Base-by-base conservation (phyloP, 163 green algal species). In the Chlorella variabilis region DNA sequence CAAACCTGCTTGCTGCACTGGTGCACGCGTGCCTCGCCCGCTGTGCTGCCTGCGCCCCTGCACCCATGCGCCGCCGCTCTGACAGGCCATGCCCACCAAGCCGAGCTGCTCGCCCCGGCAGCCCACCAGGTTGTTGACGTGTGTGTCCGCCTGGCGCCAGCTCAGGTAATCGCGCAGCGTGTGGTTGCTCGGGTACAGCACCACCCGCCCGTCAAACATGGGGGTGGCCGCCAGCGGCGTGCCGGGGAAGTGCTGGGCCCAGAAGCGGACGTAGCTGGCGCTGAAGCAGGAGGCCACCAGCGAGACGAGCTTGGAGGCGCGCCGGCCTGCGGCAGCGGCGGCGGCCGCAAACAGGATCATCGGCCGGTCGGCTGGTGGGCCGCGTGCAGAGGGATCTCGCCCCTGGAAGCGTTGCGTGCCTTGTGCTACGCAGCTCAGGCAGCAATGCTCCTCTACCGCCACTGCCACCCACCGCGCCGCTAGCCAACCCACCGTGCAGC, bases 41-140 rank as follows among this genome's bases (percentile, higher is more conserved):
- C n/a, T n/a, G n/a, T n/a, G n/a, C n/a, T n/a, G n/a, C n/a, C n/a
- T n/a, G n/a, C n/a, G n/a, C n/a, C n/a, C n/a, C n/a, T n/a, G n/a
- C n/a, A n/a, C n/a, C n/a, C n/a, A n/a, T n/a, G n/a, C n/a, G n/a
- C n/a, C n/a, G n/a, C n/a, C n/a, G n/a, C n/a, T n/a, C n/a, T n/a
- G n/a, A n/a, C n/a, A n/a, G n/a, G n/a, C n/a, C n/a, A n/a, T n/a
- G n/a, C n/a, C n/a, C n/a, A n/a, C n/a, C n/a, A n/a, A n/a, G n/a
- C n/a, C n/a, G n/a, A n/a, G n/a, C n/a, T n/a, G n/a, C n/a, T n/a
- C n/a, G n/a, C n/a, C n/a, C n/a, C n/a, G n/a, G n/a, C n/a, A n/a
- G n/a, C n/a, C n/a, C 54, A 94, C 92, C 87, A 95, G 93, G 86
- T 97, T 98, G 87, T 99, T 99, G 82, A 99, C 94, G 87, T 99